Conservation (phyloP, 371 early-diverging fungal genomes). For the Apophysomyces elegans region DNA sequence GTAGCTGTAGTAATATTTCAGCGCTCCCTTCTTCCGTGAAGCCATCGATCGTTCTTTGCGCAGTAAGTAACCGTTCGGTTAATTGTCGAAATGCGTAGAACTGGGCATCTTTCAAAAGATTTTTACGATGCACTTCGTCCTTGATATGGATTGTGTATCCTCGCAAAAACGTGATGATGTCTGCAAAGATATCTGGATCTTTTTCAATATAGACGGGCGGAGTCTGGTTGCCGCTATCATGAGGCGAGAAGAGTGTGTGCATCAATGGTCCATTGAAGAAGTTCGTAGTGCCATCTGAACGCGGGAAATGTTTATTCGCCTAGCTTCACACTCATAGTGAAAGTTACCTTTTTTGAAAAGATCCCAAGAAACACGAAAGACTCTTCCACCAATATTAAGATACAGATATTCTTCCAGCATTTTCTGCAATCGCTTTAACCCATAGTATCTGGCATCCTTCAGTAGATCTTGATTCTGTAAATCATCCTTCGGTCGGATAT, state of each 20-base stretch:
- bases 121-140: slow-evolving; percentile 65
- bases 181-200: slow-evolving; percentile 64
- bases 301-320: background rate
- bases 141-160: slow-evolving; percentile 64
- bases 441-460: slow-evolving; percentile 58
- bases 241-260: slow-evolving; percentile 32
- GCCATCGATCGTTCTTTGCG: slow-evolving; percentile 46
- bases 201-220: slow-evolving; percentile 62
- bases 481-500: slow-evolving; percentile 55
- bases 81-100: slow-evolving; percentile 62
- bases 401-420: slow-evolving; percentile 48
- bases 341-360: slow-evolving; percentile 41
- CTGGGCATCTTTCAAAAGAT: slow-evolving; percentile 63
- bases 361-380: slow-evolving; percentile 45
- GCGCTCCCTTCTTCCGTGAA: slow-evolving; percentile 36
- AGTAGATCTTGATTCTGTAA: slow-evolving; percentile 51
- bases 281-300: slow-evolving; percentile 38
- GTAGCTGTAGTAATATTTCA: slow-evolving; percentile 45
- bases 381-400: slow-evolving; percentile 54
- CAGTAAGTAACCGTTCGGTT: slow-evolving; percentile 54
- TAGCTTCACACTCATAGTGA: slow-evolving; percentile 1
- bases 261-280: slow-evolving; percentile 52
- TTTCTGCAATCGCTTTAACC: slow-evolving; percentile 48
- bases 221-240: slow-evolving; percentile 22
- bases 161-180: slow-evolving; percentile 61